A percentile compares a stretch with the other conserved stretches of the same genome.
Conservation (phyloP, 306 rosid genomes). For the Pyrus communis region DNA sequence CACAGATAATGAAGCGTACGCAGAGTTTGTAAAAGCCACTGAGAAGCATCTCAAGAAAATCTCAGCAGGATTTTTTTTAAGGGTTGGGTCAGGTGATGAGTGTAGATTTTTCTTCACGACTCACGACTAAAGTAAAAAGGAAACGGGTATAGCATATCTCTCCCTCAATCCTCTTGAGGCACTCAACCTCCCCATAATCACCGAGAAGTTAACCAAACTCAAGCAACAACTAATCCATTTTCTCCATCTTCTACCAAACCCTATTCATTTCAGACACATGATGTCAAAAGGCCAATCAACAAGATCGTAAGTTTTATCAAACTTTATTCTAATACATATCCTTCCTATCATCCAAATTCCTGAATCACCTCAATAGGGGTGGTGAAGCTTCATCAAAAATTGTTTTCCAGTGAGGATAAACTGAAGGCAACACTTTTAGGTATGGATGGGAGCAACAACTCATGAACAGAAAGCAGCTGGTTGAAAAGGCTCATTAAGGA, state of each 20-base stretch:
- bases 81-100: background rate
- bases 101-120: background rate
- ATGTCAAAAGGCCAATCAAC: background rate
- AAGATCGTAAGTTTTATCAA: background rate
- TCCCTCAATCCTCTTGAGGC: background rate
- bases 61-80: background rate
- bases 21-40: background rate
- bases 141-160: background rate
- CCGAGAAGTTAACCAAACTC: background rate
- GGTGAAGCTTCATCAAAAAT: background rate
- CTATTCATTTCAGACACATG: background rate
- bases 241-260: background rate
- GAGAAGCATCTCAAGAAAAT: background rate
- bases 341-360: no score
- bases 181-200: background rate
- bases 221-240: background rate
- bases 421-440: background rate
- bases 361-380: background rate
- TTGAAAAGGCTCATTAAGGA: background rate
- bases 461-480: background rate
- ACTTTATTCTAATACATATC: background rate
- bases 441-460: background rate
- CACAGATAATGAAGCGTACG: background rate
- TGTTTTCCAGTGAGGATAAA: background rate
- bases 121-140: background rate